Evolutionary conservation across 176 grass and related monocot genomes (phyloP).

Genomic region (Phoenix dactylifera): DNA sequence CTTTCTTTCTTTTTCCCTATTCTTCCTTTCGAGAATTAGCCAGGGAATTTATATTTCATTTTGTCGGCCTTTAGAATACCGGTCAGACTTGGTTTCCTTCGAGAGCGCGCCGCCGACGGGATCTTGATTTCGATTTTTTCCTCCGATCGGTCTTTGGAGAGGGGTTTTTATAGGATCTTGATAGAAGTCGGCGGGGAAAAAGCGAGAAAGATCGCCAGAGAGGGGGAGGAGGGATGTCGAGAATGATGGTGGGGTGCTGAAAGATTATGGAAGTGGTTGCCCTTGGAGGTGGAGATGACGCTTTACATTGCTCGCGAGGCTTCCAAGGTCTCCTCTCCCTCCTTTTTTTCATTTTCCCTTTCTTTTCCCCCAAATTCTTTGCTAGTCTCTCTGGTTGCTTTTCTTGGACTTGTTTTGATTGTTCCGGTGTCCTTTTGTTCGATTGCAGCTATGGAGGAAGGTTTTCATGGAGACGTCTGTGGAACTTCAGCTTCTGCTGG

Average conservation of each 20-base stretch:
- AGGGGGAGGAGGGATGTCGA: slow-evolving; percentile 7
- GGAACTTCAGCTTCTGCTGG: slow-evolving; percentile 70
- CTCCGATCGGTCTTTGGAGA: background rate
- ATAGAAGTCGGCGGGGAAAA: slow-evolving; percentile 23
- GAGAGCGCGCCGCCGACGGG: too few relatives aligned
- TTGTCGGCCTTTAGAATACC: background rate
- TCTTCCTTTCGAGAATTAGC: background rate
- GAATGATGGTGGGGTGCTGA: background rate
- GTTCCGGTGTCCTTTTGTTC: background rate
- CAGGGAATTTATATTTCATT: background rate
- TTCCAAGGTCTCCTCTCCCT: slow-evolving; percentile 47
- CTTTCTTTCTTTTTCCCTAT: background rate
- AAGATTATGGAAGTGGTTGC: slow-evolving; percentile 3
- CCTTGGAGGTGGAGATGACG: slow-evolving; percentile 32
- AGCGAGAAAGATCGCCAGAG: background rate
- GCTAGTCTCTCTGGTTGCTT: background rate
- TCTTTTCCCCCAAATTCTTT: background rate
- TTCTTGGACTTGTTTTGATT: slow-evolving; percentile 1
- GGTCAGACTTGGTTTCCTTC: background rate
- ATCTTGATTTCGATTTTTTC: too few relatives aligned
- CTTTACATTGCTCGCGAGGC: slow-evolving; percentile 56
- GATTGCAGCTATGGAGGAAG: slow-evolving; percentile 56
- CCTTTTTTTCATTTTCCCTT: background rate
- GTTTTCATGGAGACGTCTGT: slow-evolving; percentile 52
- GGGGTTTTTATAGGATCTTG: background rate